Conservation (phyloP, 2,329 filamentous ascomycete genomes). For the Neoscytalidium dimidiatum region DNA sequence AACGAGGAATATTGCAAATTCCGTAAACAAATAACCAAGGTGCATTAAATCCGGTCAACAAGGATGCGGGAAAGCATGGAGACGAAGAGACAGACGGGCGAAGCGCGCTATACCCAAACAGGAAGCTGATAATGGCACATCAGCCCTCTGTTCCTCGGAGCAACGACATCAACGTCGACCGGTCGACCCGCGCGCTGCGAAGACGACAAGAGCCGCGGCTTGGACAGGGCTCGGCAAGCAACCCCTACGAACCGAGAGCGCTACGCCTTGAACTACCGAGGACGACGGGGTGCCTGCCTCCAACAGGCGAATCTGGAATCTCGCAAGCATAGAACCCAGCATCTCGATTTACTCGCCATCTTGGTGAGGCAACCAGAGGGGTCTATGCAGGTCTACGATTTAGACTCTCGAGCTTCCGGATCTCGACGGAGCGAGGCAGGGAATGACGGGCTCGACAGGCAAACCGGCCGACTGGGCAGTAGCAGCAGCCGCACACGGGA, state of each 20-base stretch:
- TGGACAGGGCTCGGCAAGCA: background rate
- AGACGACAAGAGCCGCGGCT: background rate
- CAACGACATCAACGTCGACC: background rate
- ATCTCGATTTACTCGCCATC: too few relatives aligned
- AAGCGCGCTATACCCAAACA: background rate
- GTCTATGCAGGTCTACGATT: too few relatives aligned
- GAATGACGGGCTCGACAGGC: too few relatives aligned
- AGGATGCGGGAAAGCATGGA: background rate
- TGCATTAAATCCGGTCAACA: background rate
- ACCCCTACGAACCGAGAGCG: background rate
- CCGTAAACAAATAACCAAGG: background rate
- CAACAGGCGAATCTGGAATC: background rate
- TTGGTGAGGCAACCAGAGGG: too few relatives aligned
- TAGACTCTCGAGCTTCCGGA: background rate
- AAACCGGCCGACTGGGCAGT: background rate
- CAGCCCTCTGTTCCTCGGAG: background rate
- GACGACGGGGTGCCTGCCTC: too few relatives aligned
- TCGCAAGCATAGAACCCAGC: background rate
- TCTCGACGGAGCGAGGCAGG: too few relatives aligned
- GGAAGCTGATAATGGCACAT: background rate
- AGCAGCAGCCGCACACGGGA: background rate
- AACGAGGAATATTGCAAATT: background rate
- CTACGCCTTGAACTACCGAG: background rate
- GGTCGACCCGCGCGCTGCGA: too few relatives aligned
- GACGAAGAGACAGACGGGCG: background rate